Percentiles rank a stretch among this genome's conserved stretches.
Conservation (phyloP, 2,329 filamentous ascomycete species). For the Diplodia scrobiculata region DNA sequence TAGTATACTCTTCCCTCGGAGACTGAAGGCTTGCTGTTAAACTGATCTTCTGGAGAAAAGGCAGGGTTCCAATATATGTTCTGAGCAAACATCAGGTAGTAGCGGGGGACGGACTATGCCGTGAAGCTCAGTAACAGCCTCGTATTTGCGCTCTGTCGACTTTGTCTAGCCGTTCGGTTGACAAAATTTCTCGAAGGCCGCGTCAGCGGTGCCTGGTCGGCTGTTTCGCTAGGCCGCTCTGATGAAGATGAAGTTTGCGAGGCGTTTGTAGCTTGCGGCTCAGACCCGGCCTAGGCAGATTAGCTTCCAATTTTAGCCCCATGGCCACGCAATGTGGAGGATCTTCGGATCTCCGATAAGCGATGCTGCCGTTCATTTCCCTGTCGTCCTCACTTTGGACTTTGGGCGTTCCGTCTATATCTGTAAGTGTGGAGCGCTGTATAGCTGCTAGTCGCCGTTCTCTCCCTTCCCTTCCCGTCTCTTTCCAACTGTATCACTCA, state of each 20-base stretch:
- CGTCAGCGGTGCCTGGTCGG: neutral
- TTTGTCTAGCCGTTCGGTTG: too few relatives aligned
- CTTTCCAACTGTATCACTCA: neutral
- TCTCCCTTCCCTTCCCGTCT: neutral
- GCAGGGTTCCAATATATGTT: neutral
- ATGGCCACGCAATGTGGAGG: slow-evolving; percentile 9
- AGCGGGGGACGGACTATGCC: neutral
- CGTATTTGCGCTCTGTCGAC: neutral
- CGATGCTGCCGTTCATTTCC: neutral
- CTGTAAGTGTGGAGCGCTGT: neutral
- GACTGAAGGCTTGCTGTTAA: neutral
- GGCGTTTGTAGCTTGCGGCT: neutral
- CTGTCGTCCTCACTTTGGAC: neutral
- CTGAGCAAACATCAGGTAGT: neutral
- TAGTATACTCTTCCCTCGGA: too few relatives aligned
- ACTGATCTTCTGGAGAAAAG: neutral
- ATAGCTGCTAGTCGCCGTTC: neutral
- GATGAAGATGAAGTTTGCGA: neutral
- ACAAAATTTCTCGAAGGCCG: neutral
- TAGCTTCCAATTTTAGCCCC: slow-evolving; percentile 11
- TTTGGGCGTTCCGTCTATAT: neutral
- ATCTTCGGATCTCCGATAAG: slow-evolving; percentile 9
- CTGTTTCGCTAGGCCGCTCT: neutral
- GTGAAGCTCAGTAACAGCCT: neutral
- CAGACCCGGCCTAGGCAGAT: slow-evolving; percentile 1